phyloP scores from a whole-genome alignment of 257 asterid species.

The Petunia secreta region DNA sequence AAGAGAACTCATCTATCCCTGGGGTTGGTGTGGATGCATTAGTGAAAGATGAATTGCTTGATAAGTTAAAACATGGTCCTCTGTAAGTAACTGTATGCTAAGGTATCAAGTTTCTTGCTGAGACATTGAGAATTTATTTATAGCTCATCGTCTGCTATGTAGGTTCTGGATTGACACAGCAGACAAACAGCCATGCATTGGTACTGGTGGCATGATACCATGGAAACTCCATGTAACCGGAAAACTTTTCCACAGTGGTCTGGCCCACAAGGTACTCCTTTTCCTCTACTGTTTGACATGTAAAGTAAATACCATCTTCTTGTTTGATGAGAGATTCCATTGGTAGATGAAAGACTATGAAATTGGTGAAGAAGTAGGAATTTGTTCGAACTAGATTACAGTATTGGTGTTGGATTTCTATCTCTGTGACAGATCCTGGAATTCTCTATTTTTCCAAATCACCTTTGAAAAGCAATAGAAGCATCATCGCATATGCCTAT shows the following conservation, averaged over 20 bases:
- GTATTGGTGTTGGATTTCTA: slow-evolving; percentile 11
- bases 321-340: not conserved
- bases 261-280: slow-evolving; percentile 74
- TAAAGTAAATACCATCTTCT: not conserved
- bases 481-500: not conserved
- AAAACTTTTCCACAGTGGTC: slow-evolving; percentile 97
- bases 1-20: slow-evolving; percentile 96
- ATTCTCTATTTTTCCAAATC: not conserved
- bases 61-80: slow-evolving; percentile 84
- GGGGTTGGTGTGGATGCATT: slow-evolving; percentile 96
- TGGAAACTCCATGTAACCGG: slow-evolving; percentile 88
- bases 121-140: slow-evolving; percentile 1
- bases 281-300: not conserved
- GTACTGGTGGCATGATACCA: slow-evolving; percentile 97
- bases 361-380: slow-evolving; percentile 18
- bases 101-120: slow-evolving; percentile 10
- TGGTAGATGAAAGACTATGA: not conserved
- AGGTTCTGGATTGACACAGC: slow-evolving; percentile 99
- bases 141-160: slow-evolving; percentile 31
- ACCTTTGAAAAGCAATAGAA: slow-evolving; percentile 9
- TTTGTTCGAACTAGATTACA: not conserved
- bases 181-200: slow-evolving; percentile 99
- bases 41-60: slow-evolving; percentile 84
- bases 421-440: not conserved
- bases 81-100: slow-evolving; percentile 52